phyloP scores from a whole-genome alignment of 2,329 filamentous ascomycete species.

The Pseudogymnoascus sp. region DNA sequence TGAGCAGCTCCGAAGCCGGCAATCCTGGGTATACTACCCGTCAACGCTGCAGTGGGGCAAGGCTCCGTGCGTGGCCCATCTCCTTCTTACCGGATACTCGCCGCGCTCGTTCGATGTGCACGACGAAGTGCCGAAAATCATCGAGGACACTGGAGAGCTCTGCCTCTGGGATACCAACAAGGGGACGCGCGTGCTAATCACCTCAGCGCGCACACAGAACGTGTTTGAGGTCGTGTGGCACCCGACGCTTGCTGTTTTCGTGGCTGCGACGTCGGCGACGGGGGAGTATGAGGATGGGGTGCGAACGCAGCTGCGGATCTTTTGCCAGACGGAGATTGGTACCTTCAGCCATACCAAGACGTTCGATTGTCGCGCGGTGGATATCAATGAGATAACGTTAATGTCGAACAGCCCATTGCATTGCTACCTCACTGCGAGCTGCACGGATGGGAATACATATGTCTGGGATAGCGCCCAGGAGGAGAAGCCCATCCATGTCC shows the following conservation, averaged over 20 bases:
- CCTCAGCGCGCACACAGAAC: constrained; percentile 49
- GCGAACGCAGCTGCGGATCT: constrained; percentile 54
- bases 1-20: constrained; percentile 19
- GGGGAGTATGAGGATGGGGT: constrained; percentile 40
- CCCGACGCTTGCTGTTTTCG: constrained; percentile 46
- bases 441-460: constrained; percentile 56
- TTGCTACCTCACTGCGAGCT: constrained; percentile 54
- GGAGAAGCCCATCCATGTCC: constrained; percentile 50
- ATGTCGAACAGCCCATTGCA: constrained; percentile 47
- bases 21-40: constrained; percentile 56
- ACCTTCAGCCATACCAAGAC: constrained; percentile 45
- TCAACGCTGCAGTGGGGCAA: constrained; percentile 59
- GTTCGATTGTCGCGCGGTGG: constrained; percentile 52
- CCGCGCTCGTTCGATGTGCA: constrained; percentile 52
- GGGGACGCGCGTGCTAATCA: constrained; percentile 38
- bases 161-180: constrained; percentile 51
- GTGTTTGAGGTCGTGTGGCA: constrained; percentile 63
- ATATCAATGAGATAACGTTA: constrained; percentile 58
- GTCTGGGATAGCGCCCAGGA: constrained; percentile 55
- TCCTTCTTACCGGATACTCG: constrained; percentile 58
- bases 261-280: constrained; percentile 51
- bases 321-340: constrained; percentile 33
- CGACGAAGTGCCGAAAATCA: constrained; percentile 50
- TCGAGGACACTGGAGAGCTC: constrained; percentile 52
- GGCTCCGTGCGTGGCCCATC: constrained; percentile 39